Conservation (phyloP, 2,329 filamentous ascomycete genomes). For the Colletotrichum tropicale region DNA sequence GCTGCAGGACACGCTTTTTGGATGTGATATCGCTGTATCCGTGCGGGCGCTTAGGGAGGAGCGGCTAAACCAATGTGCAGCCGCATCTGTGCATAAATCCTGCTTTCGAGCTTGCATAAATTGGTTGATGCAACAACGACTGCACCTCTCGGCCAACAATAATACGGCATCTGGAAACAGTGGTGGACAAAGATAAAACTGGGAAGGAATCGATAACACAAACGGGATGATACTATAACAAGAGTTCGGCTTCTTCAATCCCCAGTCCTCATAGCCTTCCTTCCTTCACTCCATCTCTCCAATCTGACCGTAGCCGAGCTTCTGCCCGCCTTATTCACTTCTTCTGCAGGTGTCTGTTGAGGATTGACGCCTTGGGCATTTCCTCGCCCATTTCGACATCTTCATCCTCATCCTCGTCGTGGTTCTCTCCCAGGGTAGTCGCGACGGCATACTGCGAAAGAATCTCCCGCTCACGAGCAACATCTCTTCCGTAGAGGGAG, state of each 20-base stretch:
- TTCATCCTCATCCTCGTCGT: neutral
- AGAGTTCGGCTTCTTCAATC: neutral
- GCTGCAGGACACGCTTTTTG: neutral
- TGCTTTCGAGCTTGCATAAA: neutral
- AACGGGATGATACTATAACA: neutral
- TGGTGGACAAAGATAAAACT: neutral
- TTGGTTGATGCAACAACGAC: neutral
- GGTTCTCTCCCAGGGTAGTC: neutral
- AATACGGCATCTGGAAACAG: neutral
- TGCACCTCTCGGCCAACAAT: neutral
- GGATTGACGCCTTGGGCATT: conserved; percentile 14
- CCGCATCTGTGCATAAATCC: neutral
- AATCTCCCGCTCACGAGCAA: conserved; percentile 16
- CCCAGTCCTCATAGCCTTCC: neutral
- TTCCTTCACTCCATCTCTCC: neutral
- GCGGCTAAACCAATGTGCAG: neutral
- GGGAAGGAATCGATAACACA: neutral
- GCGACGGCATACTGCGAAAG: neutral
- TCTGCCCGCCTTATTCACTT: neutral
- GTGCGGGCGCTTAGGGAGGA: neutral
- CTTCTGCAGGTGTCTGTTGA: conserved; percentile 9
- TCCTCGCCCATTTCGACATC: neutral
- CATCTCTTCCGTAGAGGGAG: conserved; percentile 13
- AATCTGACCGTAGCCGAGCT: neutral
- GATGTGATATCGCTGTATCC: neutral